phyloP scores from a whole-genome alignment of 129 eudicot genomes.

The Flaveria brownii region DNA sequence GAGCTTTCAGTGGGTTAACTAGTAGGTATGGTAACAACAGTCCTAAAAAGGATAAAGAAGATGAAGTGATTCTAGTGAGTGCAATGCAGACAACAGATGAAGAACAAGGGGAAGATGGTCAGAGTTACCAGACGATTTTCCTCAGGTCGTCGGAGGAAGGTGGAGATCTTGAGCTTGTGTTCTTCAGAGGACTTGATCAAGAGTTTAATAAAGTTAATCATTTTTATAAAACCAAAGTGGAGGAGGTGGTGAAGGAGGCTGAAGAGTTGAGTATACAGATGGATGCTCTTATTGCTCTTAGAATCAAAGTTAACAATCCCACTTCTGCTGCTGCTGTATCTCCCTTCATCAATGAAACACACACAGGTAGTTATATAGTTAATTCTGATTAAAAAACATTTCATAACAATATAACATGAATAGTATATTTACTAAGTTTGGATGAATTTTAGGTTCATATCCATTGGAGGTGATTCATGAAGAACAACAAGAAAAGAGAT shows the following conservation, averaged over 20 bases:
- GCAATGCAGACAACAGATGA: conserved; percentile 37
- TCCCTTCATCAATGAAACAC: conserved; percentile 29
- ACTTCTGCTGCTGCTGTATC: conserved; percentile 1
- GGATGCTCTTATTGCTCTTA: conserved; percentile 63
- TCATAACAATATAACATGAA: background rate
- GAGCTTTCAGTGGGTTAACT: conserved; percentile 62
- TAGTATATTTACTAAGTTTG: conserved; percentile 20
- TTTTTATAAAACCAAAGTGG: conserved; percentile 53
- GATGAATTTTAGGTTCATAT: conserved; percentile 21
- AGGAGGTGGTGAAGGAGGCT: conserved; percentile 55
- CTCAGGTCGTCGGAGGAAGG: conserved; percentile 55
- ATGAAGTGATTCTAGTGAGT: conserved; percentile 41
- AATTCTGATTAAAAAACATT: too few relatives aligned
- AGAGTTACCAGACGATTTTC: conserved; percentile 51
- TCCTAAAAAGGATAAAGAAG: conserved; percentile 38
- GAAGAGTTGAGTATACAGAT: conserved; percentile 58
- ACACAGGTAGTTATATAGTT: conserved; percentile 27
- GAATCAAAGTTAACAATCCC: conserved; percentile 36
- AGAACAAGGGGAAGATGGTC: conserved; percentile 26
- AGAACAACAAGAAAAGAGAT: conserved; percentile 8
- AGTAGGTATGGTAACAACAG: conserved; percentile 32
- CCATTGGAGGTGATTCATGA: conserved; percentile 50
- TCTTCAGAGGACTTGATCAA: conserved; percentile 48
- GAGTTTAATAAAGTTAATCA: conserved; percentile 59
- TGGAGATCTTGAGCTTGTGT: conserved; percentile 54